phyloP scores from a whole-genome alignment of 306 rosid genomes.

The Dryas drummondii region DNA sequence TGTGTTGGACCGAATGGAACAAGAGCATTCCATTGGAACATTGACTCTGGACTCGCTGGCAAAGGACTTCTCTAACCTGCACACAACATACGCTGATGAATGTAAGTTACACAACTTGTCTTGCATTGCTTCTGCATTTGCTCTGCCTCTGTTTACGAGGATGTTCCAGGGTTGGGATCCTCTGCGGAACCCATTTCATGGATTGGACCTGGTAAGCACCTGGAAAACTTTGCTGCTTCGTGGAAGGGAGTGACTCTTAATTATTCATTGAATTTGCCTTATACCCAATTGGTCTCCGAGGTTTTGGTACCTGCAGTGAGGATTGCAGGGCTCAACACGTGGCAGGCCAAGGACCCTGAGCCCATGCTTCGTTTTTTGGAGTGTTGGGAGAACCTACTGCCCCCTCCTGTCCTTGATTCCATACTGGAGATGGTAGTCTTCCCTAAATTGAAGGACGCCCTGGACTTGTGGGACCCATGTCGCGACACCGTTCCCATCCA shows the following conservation, averaged over 20 bases:
- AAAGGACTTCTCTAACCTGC: conserved; percentile 50
- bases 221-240: conserved; percentile 67
- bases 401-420: conserved; percentile 49
- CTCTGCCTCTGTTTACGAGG: conserved; percentile 67
- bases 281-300: conserved; percentile 67
- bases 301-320: conserved; percentile 80
- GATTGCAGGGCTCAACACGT: conserved; percentile 66
- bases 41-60: conserved; percentile 68
- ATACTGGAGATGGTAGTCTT: conserved; percentile 30
- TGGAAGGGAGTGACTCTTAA: conserved; percentile 32
- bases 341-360: conserved; percentile 88
- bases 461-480: no score
- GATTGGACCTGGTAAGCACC: conserved; percentile 56
- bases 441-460: no score
- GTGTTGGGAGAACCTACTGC: conserved; percentile 71
- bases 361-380: conserved; percentile 80
- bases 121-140: conserved; percentile 66
- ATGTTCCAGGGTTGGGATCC: conserved; percentile 92
- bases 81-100: conserved; percentile 45
- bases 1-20: conserved; percentile 44
- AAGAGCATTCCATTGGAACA: conserved; percentile 51
- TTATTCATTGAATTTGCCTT: not conserved
- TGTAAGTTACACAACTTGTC: conserved; percentile 73
- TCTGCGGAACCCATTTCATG: conserved; percentile 61
- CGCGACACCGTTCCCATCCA: no score